Conservation (phyloP, 1,139 yeast genomes). For the Scheffersomyces cryptocercus region DNA sequence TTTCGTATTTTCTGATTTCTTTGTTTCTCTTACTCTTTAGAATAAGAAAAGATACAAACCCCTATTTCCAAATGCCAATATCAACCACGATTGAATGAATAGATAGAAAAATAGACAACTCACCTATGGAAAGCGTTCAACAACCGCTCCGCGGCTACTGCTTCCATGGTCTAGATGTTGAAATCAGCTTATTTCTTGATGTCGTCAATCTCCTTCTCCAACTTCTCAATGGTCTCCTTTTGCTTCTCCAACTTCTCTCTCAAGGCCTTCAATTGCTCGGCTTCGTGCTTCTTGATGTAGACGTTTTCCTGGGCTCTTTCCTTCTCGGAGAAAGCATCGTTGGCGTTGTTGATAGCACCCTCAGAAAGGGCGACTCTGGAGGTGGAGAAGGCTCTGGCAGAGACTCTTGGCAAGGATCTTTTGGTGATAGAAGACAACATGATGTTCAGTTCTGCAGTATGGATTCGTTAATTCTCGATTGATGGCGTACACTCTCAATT, state of each 20-base stretch:
- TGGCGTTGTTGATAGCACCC: constrained; percentile 24
- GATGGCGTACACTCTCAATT: background rate
- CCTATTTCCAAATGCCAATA: too few relatives aligned
- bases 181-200: constrained; percentile 30
- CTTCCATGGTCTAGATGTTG: background rate
- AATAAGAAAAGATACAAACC: too few relatives aligned
- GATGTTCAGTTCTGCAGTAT: background rate
- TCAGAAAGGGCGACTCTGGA: constrained; percentile 34
- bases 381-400: constrained; percentile 41
- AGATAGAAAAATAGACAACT: too few relatives aligned
- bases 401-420: constrained; percentile 24
- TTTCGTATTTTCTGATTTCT: too few relatives aligned
- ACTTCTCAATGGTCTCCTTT: constrained; percentile 44
- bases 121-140: too few relatives aligned
- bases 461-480: constrained; percentile 3
- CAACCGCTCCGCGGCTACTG: background rate
- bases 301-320: constrained; percentile 48
- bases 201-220: constrained; percentile 41
- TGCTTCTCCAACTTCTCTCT: constrained; percentile 47
- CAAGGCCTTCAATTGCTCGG: constrained; percentile 49
- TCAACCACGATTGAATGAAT: too few relatives aligned
- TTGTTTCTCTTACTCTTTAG: too few relatives aligned
- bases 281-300: constrained; percentile 49
- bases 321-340: constrained; percentile 41
- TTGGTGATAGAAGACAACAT: constrained; percentile 41